Base-by-base conservation (phyloP, 345 rosid genomes). In the Hypericum androsaemum region DNA sequence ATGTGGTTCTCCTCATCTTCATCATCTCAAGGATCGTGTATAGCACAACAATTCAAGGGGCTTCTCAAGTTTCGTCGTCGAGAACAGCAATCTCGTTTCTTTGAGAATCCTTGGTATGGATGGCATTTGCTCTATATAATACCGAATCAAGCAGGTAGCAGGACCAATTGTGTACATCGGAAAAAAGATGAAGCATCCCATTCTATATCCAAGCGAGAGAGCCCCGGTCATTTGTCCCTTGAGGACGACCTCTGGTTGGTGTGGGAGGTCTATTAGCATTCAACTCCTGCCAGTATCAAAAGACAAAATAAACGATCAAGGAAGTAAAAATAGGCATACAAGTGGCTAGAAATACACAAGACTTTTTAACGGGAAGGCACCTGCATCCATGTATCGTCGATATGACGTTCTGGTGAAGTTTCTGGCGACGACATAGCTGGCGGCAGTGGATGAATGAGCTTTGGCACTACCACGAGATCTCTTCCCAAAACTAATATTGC, bases 321-420 rank as follows among this genome's bases (percentile, higher is more conserved):
- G 32, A 6, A 56, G 46, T 14, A 28, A 14, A 38, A 12, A 7
- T n/a, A 17, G 36, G 8, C 44, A 43, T 16, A 39, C 11, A 36
- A 40, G 41, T 15, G 57, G 5, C 12, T 8, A 41, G 9, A 10
- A 48, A 35, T 5, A 8, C 7, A 7, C 41, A 37, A 39, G 38
- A 56, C 15, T 32, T 46, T 12, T 15, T 48, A 58, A 51, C 16
- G 43, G 12, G 59, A 48, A 10, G 22, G 54, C 45, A 92, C 98
- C 96, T 92, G 98, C 98, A 92, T 88, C 98, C 97, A 92, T 38
- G 95, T 88, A 71, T 92, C 97, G 60, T 92, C 98, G 13, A 72
- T 71, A 39, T 88, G 96, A 49, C 74, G 83, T 65, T 88, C 95
- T 0, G 88, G 86, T 36, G 95, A 79, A 61, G 85, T 60, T 57